Percentiles rank a stretch among this genome's conserved stretches.
These are phyloP conservation scores for Exophiala phaeomuriformis DNA, from an alignment of 2,329 filamentous ascomycete genomes.

Conservation along the genomic window DNA sequence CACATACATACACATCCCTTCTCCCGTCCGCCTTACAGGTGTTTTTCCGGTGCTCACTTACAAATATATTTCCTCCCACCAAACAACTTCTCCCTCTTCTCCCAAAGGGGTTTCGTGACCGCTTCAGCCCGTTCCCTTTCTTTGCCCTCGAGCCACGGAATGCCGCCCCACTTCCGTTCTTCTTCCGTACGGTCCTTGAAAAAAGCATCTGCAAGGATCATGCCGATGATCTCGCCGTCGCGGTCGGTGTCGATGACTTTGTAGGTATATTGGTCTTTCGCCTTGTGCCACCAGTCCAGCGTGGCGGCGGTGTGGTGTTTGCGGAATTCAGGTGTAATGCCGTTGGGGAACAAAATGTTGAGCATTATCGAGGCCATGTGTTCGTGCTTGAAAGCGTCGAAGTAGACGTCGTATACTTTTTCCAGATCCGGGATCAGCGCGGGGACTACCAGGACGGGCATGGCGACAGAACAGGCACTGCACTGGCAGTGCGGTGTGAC, in stretches of 20 bases:
- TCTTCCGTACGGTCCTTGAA: slow-evolving; percentile 35
- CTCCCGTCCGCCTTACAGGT: no score
- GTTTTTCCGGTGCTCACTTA: slow-evolving; percentile 28
- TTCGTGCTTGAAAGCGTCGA: slow-evolving; percentile 37
- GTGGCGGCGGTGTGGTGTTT: slow-evolving; percentile 40
- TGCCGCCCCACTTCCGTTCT: slow-evolving; percentile 40
- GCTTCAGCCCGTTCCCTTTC: slow-evolving; percentile 40
- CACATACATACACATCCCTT: no score
- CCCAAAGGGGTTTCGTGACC: slow-evolving; percentile 39
- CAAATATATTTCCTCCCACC: slow-evolving; percentile 38
- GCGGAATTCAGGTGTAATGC: slow-evolving; percentile 34
- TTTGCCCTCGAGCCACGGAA: slow-evolving; percentile 43
- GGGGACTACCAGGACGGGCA: slow-evolving; percentile 40
- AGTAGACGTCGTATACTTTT: slow-evolving; percentile 44
- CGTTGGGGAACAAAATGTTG: slow-evolving; percentile 39
- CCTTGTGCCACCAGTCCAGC: slow-evolving; percentile 35
- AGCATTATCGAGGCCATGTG: slow-evolving; percentile 31
- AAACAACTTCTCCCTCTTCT: slow-evolving; percentile 38
- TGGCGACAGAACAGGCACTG: slow-evolving; percentile 13
- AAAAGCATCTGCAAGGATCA: slow-evolving; percentile 43
- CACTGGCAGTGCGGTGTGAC: no score
- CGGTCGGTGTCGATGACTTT: slow-evolving; percentile 41
- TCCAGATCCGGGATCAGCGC: slow-evolving; percentile 43
- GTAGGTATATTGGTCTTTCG: slow-evolving; percentile 40
- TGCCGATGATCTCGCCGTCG: slow-evolving; percentile 42